Evolutionary conservation across 2,329 filamentous ascomycete species (phyloP).

Genomic region (Beauveria medogensis): DNA sequence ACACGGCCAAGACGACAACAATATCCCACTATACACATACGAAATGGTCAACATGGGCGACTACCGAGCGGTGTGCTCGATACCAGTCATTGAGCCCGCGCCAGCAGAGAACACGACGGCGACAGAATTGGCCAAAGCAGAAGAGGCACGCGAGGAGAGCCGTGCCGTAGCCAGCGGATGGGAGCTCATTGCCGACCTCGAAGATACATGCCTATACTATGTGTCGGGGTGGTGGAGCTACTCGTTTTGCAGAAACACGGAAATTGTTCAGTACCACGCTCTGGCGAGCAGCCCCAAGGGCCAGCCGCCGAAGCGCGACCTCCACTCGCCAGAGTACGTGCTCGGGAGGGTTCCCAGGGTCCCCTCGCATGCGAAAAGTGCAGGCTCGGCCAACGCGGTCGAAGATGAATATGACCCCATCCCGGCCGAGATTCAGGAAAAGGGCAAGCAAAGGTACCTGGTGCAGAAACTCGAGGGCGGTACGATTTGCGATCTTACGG

Average conservation of each 20-base stretch:
- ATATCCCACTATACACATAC: conserved; percentile 40
- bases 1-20: conserved; percentile 23
- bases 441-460: conserved; percentile 77
- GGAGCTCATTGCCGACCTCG: conserved; percentile 70
- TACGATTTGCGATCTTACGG: conserved; percentile 79
- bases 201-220: conserved; percentile 75
- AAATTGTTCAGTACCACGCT: conserved; percentile 87
- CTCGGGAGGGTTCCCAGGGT: conserved; percentile 50
- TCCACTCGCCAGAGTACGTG: conserved; percentile 65
- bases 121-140: conserved; percentile 58
- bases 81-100: conserved; percentile 59
- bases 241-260: conserved; percentile 81
- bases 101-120: conserved; percentile 54
- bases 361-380: conserved; percentile 17
- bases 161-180: conserved; percentile 71
- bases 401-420: conserved; percentile 23
- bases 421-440: conserved; percentile 63
- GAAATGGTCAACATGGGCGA: conserved; percentile 67
- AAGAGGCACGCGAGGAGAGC: conserved; percentile 71
- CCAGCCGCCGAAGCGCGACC: conserved; percentile 70
- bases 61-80: conserved; percentile 73
- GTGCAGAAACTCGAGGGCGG: conserved; percentile 75
- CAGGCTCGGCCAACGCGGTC: conserved; percentile 18
- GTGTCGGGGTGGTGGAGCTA: conserved; percentile 94
- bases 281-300: conserved; percentile 58